Evolutionary conservation across 1,139 yeast genomes (phyloP).

Genomic region (Scheffersomyces cryptocercus): DNA sequence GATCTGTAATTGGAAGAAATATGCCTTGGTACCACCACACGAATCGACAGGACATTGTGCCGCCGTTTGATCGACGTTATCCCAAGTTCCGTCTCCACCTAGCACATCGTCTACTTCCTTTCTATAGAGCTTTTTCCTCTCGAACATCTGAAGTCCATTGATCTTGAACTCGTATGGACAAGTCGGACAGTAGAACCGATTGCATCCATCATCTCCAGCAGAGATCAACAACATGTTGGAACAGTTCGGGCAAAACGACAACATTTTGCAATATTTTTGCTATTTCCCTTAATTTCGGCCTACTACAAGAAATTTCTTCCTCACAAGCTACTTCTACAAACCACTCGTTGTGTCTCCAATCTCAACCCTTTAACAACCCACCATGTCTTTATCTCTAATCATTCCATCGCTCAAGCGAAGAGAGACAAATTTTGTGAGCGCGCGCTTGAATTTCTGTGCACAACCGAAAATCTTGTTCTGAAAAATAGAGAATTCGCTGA

Average conservation of each 20-base stretch:
- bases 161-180: constrained; percentile 95
- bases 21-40: constrained; percentile 90
- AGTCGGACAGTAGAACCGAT: constrained; percentile 79
- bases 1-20: constrained; percentile 94
- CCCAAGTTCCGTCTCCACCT: constrained; percentile 99
- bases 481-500: no score
- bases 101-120: constrained; percentile 95
- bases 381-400: no score
- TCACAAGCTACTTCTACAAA: no score
- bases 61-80: constrained; percentile 87
- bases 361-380: no score
- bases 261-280: constrained; percentile 44
- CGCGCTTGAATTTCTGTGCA: no score
- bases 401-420: no score
- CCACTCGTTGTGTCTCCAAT: no score
- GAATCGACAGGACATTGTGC: constrained; percentile 87
- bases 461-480: no score
- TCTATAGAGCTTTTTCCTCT: constrained; percentile 77
- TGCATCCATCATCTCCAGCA: constrained; percentile 43
- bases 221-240: constrained; percentile 76
- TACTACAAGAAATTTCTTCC: no score
- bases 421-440: no score
- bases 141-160: constrained; percentile 78
- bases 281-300: no score
- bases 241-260: constrained; percentile 92